A percentile compares a stretch with the other conserved stretches of the same genome.
phyloP scores from a whole-genome alignment of 2,329 filamentous ascomycete species.

The Purpureocillium takamizusanense region DNA sequence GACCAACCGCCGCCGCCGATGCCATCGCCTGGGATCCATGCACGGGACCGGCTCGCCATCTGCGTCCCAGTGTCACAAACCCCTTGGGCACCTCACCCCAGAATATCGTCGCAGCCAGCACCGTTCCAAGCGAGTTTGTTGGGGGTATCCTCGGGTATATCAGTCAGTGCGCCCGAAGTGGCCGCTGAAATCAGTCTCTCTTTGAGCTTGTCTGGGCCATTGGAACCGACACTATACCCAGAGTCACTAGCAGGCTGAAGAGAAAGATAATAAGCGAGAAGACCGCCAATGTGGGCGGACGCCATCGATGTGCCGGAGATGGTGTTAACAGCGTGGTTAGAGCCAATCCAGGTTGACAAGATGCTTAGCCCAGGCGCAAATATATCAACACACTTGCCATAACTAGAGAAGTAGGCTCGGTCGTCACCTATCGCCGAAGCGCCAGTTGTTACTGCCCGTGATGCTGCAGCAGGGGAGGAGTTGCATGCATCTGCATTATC shows the following conservation, averaged over 20 bases:
- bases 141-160: slow-evolving; percentile 76
- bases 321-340: slow-evolving; percentile 92
- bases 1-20: no score
- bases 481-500: slow-evolving; percentile 99
- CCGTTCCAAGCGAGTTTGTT: slow-evolving; percentile 99
- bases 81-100: no score
- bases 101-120: slow-evolving; percentile 86
- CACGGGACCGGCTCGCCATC: no score
- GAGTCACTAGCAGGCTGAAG: slow-evolving; percentile 88
- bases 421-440: slow-evolving; percentile 88
- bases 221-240: slow-evolving; percentile 77
- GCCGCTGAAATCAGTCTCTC: slow-evolving; percentile 73
- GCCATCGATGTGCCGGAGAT: slow-evolving; percentile 99
- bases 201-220: slow-evolving; percentile 94
- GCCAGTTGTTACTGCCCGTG: slow-evolving; percentile 89
- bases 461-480: slow-evolving; percentile 92
- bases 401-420: slow-evolving; percentile 99
- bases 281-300: slow-evolving; percentile 91
- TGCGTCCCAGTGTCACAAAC: no score
- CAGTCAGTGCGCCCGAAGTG: slow-evolving; percentile 67
- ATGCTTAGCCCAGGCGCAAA: slow-evolving; percentile 97
- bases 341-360: slow-evolving; percentile 96
- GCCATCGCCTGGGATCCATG: no score
- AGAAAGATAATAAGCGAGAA: slow-evolving; percentile 95
- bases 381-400: slow-evolving; percentile 98